Percentiles rank a stretch among this genome's conserved stretches.
Evolutionary conservation across 2,329 filamentous ascomycete genomes (phyloP).

Genomic region (Waltergamsia citrina): DNA sequence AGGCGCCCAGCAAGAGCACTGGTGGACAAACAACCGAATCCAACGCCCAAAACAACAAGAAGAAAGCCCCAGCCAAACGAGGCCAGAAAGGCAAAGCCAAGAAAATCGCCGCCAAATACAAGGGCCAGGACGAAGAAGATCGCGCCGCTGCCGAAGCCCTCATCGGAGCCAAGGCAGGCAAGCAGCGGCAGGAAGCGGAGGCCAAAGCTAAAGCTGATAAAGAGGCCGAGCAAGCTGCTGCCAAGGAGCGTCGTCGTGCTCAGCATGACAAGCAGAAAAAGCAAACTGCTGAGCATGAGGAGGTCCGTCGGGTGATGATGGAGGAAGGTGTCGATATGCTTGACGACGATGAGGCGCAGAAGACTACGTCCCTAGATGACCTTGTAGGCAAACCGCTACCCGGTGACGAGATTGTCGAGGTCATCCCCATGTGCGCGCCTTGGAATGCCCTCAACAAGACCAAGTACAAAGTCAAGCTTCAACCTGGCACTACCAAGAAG

Average conservation of each 20-base stretch:
- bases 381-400: conserved; percentile 70
- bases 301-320: conserved; percentile 50
- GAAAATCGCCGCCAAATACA: conserved; percentile 84
- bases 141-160: conserved; percentile 72
- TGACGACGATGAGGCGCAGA: conserved; percentile 50
- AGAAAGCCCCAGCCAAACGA: conserved; percentile 45
- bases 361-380: conserved; percentile 49
- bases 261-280: conserved; percentile 73
- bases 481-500: conserved; percentile 84
- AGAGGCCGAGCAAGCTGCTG: conserved; percentile 52
- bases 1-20: conserved; percentile 9
- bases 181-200: conserved; percentile 60
- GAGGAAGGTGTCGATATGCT: conserved; percentile 49
- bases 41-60: conserved; percentile 13
- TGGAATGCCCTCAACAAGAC: conserved; percentile 56
- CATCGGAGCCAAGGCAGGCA: conserved; percentile 66
- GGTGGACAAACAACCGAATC: conserved; percentile 5
- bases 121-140: conserved; percentile 90
- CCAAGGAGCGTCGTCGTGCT: conserved; percentile 64
- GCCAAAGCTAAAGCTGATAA: conserved; percentile 62
- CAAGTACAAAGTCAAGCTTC: conserved; percentile 93
- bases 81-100: conserved; percentile 78
- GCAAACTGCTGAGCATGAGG: conserved; percentile 69
- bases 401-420: conserved; percentile 74
- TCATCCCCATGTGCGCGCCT: conserved; percentile 54